Evolutionary conservation across 1,284 basidiomycete genomes (phyloP), one percentile per base, ranked within the genome.

Genomic region (Cutaneotrichosporon sp.): DNA sequence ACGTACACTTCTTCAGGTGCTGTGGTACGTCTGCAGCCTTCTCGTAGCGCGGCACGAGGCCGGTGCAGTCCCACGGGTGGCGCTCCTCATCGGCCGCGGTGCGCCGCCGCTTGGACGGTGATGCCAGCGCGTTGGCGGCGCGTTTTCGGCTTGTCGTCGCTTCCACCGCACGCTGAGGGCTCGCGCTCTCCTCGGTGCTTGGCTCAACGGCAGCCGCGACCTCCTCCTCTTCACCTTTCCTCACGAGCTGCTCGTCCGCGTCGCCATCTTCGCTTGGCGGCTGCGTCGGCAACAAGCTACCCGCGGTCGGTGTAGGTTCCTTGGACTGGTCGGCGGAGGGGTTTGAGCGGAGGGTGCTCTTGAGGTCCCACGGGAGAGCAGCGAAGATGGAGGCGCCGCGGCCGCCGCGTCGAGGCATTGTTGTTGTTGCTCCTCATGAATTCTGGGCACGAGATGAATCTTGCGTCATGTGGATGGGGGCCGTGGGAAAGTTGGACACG

Each of bases 1-100:
- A 81, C 89, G 69, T 71, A 94, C 92, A 95, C 82, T 95, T 95
- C 70, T 84, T 82, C 9, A 95, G 82, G 67, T 89, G 84, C 14
- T 83, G 79, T 1, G 92, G 92, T 7, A 94, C 89, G 63, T 92
- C 81, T 0, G 84, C 81, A 7, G 81, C 76, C 18, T 85, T 73
- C 11, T 81, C 84, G 71, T 90, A 93, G 69, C 87, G 84, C 8
- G 87, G 85, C 2, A 91, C 89, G 1, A 91, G 82, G 1, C 84
- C 84, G 0, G 85, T 86, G 47, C 87, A 89, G 72, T 92, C 88
- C 78, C 78, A 80, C 2, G 74, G 66, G 59, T 79, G 77, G 10
- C 65, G 69, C 16, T 47, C 22, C 51, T 67, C 64, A 1, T 34
- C 54, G 29, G 9, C 29, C n/a, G 62, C 64, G 2, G 58, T 47